Base-by-base conservation (phyloP, 2,329 filamentous ascomycete species). In the Xylaria sp. region DNA sequence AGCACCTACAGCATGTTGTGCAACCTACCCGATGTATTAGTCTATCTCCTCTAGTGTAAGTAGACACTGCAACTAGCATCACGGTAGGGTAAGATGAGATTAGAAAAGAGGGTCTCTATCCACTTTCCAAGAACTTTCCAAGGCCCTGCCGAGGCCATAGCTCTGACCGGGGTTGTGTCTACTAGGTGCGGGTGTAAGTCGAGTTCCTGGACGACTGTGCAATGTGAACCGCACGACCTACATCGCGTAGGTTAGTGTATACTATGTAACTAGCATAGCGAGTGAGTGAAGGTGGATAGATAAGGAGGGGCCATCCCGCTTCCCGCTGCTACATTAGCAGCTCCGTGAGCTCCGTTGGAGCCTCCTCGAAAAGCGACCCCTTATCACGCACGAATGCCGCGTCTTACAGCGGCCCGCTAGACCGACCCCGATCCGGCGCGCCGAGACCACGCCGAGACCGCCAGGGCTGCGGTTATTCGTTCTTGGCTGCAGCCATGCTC, bases 361-460 rank as follows among this genome's bases (percentile, higher is more conserved):
- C 48, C 66, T 66, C 55, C 32, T 65, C 5, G 41, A 6, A 57
- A 23, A 46, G 54, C 23, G 18, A 32, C 62, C 52, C 63, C 66
- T 60, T 66, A 63, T 63, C 57, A 56, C 50, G 39, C 52, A 56
- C 55, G 39, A 65, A 20, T 61, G 59, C 69, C 63, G 66, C 41
- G 4, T 44, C 63, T 48, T 63, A 62, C 52, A 69, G 59, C 69
- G 63, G 65, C 54, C 65, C 63, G 69, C 66, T 69, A 61, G 66
- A 50, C 69, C 69, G 66, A 66, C 39, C 63, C 66, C 48, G 65
- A 71, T 69, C 69, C 69, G 69, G 69, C 60, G 20, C 60, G 63
- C 69, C 69, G 66, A 71, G 69, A 66, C 58, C 66, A 63, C 41
- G 69, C 69, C 69, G 66, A 71, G 69, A 71, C 55, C 51, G 39